These are phyloP conservation scores for Seiridium unicorne DNA, from an alignment of 2,329 filamentous ascomycete genomes.

Conservation along the genomic window DNA sequence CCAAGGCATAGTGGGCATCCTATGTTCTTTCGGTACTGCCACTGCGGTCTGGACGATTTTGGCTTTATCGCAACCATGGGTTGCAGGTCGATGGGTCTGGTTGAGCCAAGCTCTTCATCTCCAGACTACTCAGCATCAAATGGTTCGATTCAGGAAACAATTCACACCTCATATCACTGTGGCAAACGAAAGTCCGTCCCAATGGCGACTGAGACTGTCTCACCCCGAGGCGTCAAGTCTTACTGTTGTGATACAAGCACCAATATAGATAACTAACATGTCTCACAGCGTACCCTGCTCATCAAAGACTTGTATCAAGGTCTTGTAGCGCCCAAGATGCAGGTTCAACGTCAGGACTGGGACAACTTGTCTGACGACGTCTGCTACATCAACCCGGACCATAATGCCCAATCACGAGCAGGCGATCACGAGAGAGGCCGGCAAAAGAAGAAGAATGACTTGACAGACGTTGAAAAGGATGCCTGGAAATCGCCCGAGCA, in stretches of 20 bases:
- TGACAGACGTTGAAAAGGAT: constrained; percentile 39
- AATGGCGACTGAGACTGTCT: too few species aligned
- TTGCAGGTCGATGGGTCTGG: too few species aligned
- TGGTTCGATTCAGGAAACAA: too few species aligned
- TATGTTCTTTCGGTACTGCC: too few species aligned
- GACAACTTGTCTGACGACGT: constrained; percentile 50
- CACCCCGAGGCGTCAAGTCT: neutral
- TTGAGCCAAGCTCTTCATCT: too few species aligned
- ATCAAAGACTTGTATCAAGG: constrained; percentile 49
- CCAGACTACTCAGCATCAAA: too few species aligned
- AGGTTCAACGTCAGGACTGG: constrained; percentile 44
- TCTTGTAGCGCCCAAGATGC: constrained; percentile 44
- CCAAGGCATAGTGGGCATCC: too few species aligned
- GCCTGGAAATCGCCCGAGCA: constrained; percentile 44
- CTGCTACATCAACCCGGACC: constrained; percentile 40
- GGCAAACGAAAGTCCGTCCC: too few species aligned
- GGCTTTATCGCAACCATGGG: too few species aligned
- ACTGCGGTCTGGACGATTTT: neutral
- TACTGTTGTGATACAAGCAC: neutral
- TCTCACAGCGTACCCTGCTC: constrained; percentile 38
- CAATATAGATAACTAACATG: neutral
- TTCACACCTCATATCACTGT: too few species aligned
- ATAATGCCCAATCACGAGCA: constrained; percentile 30
- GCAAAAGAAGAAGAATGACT: constrained; percentile 36
- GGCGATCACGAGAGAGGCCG: constrained; percentile 28